Evolutionary conservation across 495 filamentous ascomycete species (phyloP), one percentile per base, ranked within the genome.

Genomic region (Penicillium samsonianum): DNA sequence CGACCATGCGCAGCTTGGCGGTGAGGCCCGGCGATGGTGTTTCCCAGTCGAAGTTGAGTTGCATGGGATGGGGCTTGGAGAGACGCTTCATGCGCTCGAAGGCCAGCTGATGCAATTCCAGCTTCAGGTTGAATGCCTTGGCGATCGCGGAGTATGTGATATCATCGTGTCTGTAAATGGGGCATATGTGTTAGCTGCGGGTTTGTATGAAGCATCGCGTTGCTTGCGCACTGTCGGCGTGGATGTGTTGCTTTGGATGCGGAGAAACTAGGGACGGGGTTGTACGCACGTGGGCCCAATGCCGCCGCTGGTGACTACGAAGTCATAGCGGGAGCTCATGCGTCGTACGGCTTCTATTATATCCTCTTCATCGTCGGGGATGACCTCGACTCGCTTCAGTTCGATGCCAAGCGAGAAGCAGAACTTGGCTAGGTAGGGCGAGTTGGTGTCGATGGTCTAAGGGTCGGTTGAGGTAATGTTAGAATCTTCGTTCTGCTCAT

Each of bases 91-190:
- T 98, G 59, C 87, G 84, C 50, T 80, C 82, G 55, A 87, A 87
- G 2, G 94, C 84, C 40, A 83, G 80, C 33, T 88, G 60, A 76
- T 98, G 90, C 16, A 96, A 78, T 55, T 84, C 78, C 0, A 98
- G 79, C 11, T 86, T 82, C 3, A 96, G 79, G 37, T 73, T 69
- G 70, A 96, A 98, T 22, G 92, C 94, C 60, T 91, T 90, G 40
- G 90, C 94, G 65, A 98, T 92, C 22, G 92, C 92, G 65, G 86
- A 75, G 79, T 98, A 98, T 37, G 94, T 98, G 60, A 98, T 98
- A 67, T 98, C 94, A 67, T 98, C 94, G 75, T 98, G 94, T 53
- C 88, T 94, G 63, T 59, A 57, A 6, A 6, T 12, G 10, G 40
- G 19, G 43, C 19, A 54, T 23, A 16, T 16, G 7, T 11, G 40